Percentiles rank a stretch among this genome's conserved stretches.
These are phyloP conservation scores for Ceratobasidium sp. DNA, from an alignment of 1,284 basidiomycete genomes.

Conservation along the genomic window DNA sequence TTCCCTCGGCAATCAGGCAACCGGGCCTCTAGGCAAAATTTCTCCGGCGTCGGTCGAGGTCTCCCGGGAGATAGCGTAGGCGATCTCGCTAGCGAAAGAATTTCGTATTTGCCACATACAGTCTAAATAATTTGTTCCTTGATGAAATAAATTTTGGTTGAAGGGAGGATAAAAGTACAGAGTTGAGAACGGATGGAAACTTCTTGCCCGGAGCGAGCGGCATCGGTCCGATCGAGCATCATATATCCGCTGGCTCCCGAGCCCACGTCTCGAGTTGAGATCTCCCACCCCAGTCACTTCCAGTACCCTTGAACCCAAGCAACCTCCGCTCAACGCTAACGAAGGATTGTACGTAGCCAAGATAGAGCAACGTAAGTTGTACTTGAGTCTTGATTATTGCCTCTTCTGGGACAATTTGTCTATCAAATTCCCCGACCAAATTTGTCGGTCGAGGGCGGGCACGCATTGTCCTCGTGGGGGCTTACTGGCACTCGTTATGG, in stretches of 20 bases:
- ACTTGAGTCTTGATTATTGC: not conserved
- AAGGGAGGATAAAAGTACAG: not conserved
- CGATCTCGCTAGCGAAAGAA: conserved; percentile 10
- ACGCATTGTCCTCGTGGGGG: not conserved
- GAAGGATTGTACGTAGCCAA: not conserved
- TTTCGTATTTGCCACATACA: no score
- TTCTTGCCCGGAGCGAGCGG: not conserved
- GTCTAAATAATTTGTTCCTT: not conserved
- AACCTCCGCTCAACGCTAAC: not conserved
- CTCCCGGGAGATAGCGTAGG: not conserved
- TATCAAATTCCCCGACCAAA: not conserved
- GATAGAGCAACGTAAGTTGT: not conserved
- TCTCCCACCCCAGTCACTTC: not conserved
- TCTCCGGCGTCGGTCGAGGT: conserved; percentile 19
- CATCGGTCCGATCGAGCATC: not conserved
- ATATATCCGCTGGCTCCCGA: conserved; percentile 21
- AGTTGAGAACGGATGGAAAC: not conserved
- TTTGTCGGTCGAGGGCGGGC: not conserved
- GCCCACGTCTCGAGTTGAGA: conserved; percentile 1
- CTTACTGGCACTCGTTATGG: conserved; percentile 1
- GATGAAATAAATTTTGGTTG: not conserved
- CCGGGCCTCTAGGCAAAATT: not conserved
- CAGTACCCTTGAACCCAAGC: not conserved
- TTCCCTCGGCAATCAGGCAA: conserved; percentile 1
- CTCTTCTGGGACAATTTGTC: not conserved